A percentile compares a stretch with the other conserved stretches of the same genome.
phyloP scores from a whole-genome alignment of 306 rosid genomes.

The Dryas alaskensis region DNA sequence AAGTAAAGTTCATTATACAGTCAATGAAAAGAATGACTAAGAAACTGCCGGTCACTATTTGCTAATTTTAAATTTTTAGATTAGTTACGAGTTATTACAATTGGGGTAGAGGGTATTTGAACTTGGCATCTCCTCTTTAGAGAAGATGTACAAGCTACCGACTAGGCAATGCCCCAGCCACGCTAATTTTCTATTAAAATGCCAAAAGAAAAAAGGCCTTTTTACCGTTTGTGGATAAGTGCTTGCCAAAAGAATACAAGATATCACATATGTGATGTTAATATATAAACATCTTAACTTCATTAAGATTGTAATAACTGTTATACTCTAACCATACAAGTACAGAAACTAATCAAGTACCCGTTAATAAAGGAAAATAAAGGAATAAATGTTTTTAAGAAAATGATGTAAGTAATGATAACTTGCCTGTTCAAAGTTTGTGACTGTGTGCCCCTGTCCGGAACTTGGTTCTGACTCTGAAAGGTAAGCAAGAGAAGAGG shows the following conservation, averaged over 20 bases:
- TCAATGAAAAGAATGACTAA: not conserved
- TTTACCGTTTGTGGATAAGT: no score
- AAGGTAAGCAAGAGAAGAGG: slow-evolving; percentile 68
- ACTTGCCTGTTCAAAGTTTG: slow-evolving; percentile 65
- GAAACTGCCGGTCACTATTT: not conserved
- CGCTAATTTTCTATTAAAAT: not conserved
- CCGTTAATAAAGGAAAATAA: not conserved
- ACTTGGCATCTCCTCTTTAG: slow-evolving; percentile 5
- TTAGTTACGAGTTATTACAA: not conserved
- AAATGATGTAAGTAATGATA: slow-evolving; percentile 5
- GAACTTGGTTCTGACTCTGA: slow-evolving; percentile 39
- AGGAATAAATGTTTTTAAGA: no score
- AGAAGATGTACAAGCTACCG: not conserved
- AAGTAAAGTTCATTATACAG: slow-evolving; percentile 6
- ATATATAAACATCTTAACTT: not conserved
- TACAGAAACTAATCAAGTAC: not conserved
- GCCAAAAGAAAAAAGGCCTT: not conserved
- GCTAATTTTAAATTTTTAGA: not conserved
- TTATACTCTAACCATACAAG: not conserved
- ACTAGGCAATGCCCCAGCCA: not conserved
- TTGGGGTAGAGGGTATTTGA: not conserved
- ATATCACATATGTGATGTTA: not conserved
- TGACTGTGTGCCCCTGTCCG: slow-evolving; percentile 24
- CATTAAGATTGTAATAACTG: not conserved
- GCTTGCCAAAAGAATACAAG: not conserved